Conservation (phyloP, 1,284 basidiomycete species). For the Moesziomyces antarcticus region DNA sequence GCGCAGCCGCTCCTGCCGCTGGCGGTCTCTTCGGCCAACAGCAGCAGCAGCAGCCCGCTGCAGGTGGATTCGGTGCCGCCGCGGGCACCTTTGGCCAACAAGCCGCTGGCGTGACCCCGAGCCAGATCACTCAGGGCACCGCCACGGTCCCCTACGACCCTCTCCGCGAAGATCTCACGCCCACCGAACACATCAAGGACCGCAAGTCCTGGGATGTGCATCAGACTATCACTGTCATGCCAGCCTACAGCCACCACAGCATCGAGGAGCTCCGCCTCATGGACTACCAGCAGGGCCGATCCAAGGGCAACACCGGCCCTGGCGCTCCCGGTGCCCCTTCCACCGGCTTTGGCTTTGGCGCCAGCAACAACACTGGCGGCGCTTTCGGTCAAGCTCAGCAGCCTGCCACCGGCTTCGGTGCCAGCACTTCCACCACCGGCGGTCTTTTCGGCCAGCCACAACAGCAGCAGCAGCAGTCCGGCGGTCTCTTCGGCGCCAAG, state of each 20-base stretch:
- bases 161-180: constrained; percentile 53
- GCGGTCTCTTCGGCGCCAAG: constrained; percentile 67
- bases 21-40: constrained; percentile 54
- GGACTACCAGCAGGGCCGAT: constrained; percentile 59
- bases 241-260: constrained; percentile 55
- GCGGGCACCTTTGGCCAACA: constrained; percentile 42
- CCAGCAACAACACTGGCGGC: constrained; percentile 15
- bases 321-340: constrained; percentile 36
- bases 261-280: constrained; percentile 59
- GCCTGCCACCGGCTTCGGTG: constrained; percentile 49
- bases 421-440: constrained; percentile 24
- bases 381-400: constrained; percentile 55
- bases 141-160: constrained; percentile 58
- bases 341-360: constrained; percentile 55
- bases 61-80: constrained; percentile 44
- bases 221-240: constrained; percentile 59
- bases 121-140: constrained; percentile 57
- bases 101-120: constrained; percentile 17
- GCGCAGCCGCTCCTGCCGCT: constrained; percentile 13
- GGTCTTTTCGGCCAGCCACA: constrained; percentile 55
- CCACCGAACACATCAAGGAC: constrained; percentile 57
- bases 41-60: constrained; percentile 39
- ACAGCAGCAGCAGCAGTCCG: constrained; percentile 51
- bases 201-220: constrained; percentile 61
- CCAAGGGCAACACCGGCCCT: constrained; percentile 55